Conservation (phyloP, 1,284 basidiomycete species). For the Hypsizygus ulmarius region DNA sequence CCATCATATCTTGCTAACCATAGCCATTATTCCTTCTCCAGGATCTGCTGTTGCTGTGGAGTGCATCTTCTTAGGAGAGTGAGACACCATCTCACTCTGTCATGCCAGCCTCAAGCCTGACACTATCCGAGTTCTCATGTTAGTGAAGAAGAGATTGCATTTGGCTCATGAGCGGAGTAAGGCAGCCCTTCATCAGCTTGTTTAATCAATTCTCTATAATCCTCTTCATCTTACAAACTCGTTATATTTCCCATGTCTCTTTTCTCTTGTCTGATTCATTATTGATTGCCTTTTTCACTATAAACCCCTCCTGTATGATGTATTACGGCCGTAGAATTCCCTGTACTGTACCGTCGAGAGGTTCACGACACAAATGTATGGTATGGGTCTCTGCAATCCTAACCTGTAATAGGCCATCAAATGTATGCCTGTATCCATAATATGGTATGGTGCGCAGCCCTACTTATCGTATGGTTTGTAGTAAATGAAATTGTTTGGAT, state of each 20-base stretch:
- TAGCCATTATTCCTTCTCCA: no score
- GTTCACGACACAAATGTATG: no score
- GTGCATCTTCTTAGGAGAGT: slow-evolving; percentile 21
- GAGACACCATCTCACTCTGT: slow-evolving; percentile 23
- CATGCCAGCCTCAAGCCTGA: slow-evolving; percentile 20
- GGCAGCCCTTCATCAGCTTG: background rate
- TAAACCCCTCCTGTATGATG: background rate
- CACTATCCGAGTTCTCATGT: slow-evolving; percentile 23
- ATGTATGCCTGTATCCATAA: no score
- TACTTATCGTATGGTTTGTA: no score
- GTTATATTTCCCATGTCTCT: background rate
- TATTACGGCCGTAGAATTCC: background rate
- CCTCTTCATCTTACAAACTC: no score
- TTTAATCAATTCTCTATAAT: no score
- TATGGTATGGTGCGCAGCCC: no score
- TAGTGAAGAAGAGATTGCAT: slow-evolving; percentile 5
- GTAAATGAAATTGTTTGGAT: slow-evolving; percentile 11
- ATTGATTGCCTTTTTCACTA: no score
- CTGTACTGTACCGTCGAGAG: slow-evolving; percentile 9
- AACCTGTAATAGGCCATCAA: no score
- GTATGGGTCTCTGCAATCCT: no score
- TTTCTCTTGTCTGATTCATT: no score
- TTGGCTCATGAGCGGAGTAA: slow-evolving; percentile 3
- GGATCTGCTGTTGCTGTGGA: slow-evolving; percentile 26
- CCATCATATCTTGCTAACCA: background rate